Percentiles rank a stretch among this genome's conserved stretches.
These are phyloP conservation scores for Combretum micranthum DNA, from an alignment of 345 rosid species.

Conservation along the genomic window DNA sequence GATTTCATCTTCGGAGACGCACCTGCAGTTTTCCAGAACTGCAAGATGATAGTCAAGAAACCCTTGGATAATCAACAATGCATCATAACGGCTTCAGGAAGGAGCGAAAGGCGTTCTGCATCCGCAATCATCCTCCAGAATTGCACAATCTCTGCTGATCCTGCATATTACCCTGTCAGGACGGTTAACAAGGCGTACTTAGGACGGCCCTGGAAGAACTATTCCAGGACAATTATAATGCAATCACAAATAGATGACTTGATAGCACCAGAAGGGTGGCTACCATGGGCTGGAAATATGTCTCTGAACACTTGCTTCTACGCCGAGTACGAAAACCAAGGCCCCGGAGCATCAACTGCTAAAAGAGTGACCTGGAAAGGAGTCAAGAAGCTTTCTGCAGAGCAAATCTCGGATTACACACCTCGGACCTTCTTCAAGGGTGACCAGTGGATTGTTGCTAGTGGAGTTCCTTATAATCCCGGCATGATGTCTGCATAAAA, in stretches of 20 bases:
- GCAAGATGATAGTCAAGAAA: conserved; percentile 44
- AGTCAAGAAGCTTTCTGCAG: conserved; percentile 19
- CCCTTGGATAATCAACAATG: conserved; percentile 38
- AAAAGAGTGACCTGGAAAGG: conserved; percentile 57
- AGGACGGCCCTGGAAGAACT: conserved; percentile 67
- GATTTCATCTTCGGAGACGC: conserved; percentile 72
- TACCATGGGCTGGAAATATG: conserved; percentile 35
- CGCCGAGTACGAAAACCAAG: conserved; percentile 49
- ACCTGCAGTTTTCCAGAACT: conserved; percentile 48
- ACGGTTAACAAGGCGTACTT: conserved; percentile 39
- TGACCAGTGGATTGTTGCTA: conserved; percentile 34
- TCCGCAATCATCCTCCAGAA: conserved; percentile 55
- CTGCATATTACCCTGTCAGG: conserved; percentile 28
- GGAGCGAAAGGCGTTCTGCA: conserved; percentile 30
- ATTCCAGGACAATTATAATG: conserved; percentile 54
- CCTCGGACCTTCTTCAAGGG: conserved; percentile 31
- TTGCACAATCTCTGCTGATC: conserved; percentile 44
- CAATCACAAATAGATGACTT: conserved; percentile 40
- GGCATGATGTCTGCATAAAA: conserved; percentile 19
- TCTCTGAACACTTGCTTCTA: conserved; percentile 50
- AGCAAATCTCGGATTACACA: conserved; percentile 23
- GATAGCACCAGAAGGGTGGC: conserved; percentile 62
- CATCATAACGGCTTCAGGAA: conserved; percentile 65
- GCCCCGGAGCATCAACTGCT: conserved; percentile 42
- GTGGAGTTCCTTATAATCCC: conserved; percentile 43